phyloP scores from a whole-genome alignment of 129 eudicot species.

The Arctium minus region DNA sequence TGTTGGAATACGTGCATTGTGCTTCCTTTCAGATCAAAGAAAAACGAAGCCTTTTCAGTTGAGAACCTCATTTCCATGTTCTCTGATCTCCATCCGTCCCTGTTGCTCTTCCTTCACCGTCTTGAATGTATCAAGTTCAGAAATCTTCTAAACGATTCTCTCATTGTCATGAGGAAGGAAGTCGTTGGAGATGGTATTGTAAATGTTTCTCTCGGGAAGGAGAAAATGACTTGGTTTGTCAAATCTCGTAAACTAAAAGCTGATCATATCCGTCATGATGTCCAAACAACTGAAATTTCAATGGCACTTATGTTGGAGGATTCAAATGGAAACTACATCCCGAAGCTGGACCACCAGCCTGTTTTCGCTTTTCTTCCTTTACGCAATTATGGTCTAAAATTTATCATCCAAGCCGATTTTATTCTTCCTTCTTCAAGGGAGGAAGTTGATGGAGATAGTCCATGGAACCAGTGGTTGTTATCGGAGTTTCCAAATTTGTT shows the following conservation, averaged over 20 bases:
- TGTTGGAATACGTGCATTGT: conserved; percentile 72
- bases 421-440: conserved; percentile 83
- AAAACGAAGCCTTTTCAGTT: conserved; percentile 35
- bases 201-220: conserved; percentile 54
- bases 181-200: conserved; percentile 57
- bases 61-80: conserved; percentile 65
- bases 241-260: conserved; percentile 52
- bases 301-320: conserved; percentile 69
- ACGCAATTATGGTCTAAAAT: conserved; percentile 70
- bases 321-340: conserved; percentile 38
- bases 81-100: conserved; percentile 81
- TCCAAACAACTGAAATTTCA: conserved; percentile 67
- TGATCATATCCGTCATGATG: conserved; percentile 48
- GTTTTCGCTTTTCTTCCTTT: conserved; percentile 87
- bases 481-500: conserved; percentile 74
- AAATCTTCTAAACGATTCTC: conserved; percentile 47
- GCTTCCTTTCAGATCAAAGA: conserved; percentile 63
- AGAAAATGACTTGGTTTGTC: conserved; percentile 68
- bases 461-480: conserved; percentile 82
- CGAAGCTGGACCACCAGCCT: conserved; percentile 57
- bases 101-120: conserved; percentile 76
- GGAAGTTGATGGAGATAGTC: conserved; percentile 79
- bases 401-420: conserved; percentile 86
- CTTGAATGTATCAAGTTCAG: conserved; percentile 62
- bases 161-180: conserved; percentile 62